Conservation (phyloP, 1,284 basidiomycete genomes). For the Sutorius eximius region DNA sequence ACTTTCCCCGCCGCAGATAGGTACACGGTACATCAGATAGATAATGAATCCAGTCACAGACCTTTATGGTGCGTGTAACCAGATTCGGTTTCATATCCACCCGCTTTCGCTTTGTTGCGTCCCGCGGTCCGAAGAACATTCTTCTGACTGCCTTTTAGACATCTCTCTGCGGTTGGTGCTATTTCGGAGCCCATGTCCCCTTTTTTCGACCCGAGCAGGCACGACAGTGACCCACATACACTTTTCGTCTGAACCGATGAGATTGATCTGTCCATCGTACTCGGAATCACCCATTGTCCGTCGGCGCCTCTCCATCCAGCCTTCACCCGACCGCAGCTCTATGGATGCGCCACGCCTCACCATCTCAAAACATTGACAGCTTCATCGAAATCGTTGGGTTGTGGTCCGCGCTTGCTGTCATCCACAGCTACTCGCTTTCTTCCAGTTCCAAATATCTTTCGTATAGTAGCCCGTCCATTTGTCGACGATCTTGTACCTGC, state of each 20-base stretch:
- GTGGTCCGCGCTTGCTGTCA: background rate
- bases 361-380: background rate
- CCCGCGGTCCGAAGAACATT: background rate
- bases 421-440: background rate
- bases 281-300: background rate
- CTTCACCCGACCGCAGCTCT: too few species aligned
- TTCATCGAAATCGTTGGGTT: background rate
- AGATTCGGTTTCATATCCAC: background rate
- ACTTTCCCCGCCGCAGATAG: too few species aligned
- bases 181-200: background rate
- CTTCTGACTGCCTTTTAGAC: background rate
- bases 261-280: background rate
- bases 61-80: background rate
- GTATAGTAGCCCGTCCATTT: background rate
- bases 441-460: background rate
- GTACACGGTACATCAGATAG: background rate
- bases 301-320: background rate
- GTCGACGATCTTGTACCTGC: background rate
- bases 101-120: background rate
- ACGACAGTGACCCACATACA: background rate
- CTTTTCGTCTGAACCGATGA: background rate
- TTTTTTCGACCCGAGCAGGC: background rate
- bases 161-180: background rate
- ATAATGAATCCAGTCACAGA: too few species aligned
- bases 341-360: background rate